phyloP scores from a whole-genome alignment of 2,329 filamentous ascomycete genomes.

The Cercospora sp. region DNA sequence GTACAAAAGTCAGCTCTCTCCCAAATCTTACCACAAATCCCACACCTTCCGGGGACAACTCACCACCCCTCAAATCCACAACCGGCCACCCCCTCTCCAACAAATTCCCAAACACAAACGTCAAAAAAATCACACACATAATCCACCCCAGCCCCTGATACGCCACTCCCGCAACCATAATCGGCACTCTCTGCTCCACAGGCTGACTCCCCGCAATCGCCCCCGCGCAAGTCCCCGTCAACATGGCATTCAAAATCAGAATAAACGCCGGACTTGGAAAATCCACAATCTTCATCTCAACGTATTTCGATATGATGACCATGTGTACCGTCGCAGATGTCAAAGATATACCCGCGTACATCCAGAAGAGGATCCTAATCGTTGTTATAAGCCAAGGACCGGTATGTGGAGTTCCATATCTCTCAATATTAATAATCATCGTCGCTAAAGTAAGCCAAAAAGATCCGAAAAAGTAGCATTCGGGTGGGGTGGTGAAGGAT shows the following conservation, averaged over 20 bases:
- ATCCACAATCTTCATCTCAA: conserved; percentile 17
- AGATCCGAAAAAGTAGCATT: conserved; percentile 69
- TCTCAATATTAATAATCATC: conserved; percentile 66
- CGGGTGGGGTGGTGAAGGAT: conserved; percentile 67
- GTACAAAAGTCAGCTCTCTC: neutral
- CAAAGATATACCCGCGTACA: conserved; percentile 49
- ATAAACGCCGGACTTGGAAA: conserved; percentile 26
- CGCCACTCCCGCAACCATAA: conserved; percentile 48
- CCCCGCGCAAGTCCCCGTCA: conserved; percentile 28
- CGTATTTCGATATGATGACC: conserved; percentile 16
- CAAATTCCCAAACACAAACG: conserved; percentile 45
- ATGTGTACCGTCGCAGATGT: conserved; percentile 20
- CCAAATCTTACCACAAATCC: neutral
- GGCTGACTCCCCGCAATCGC: conserved; percentile 35
- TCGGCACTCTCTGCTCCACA: conserved; percentile 40
- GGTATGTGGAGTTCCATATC: conserved; percentile 68
- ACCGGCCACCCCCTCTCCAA: conserved; percentile 48
- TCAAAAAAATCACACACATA: conserved; percentile 43
- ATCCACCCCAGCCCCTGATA: conserved; percentile 52
- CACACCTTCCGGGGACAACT: neutral
- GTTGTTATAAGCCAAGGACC: conserved; percentile 58
- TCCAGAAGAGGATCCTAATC: conserved; percentile 68
- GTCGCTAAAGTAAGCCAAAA: conserved; percentile 70
- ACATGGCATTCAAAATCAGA: conserved; percentile 28
- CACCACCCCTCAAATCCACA: conserved; percentile 41